Evolutionary conservation across 768 basidiomycete genomes (phyloP).

Genomic region (Lyophyllum shimeji): DNA sequence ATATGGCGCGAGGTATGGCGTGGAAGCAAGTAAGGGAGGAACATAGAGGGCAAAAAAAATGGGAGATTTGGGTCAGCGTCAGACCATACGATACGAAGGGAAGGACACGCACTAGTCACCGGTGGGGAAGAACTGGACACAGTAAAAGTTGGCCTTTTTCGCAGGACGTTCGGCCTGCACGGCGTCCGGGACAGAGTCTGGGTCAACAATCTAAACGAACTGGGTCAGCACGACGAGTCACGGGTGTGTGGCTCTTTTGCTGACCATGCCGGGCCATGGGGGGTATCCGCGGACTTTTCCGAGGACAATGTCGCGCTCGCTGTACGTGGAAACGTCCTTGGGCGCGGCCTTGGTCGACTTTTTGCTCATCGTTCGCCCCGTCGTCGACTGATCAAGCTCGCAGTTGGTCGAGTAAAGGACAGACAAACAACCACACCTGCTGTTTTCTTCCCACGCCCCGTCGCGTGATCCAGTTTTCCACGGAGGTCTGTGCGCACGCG

Average conservation of each 20-base stretch:
- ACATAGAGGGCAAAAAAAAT: background rate
- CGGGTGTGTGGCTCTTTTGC: no score
- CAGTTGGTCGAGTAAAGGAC: background rate
- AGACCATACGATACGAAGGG: background rate
- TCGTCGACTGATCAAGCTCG: background rate
- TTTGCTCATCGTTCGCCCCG: conserved; percentile 43
- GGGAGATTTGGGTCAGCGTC: background rate
- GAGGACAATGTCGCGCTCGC: conserved; percentile 81
- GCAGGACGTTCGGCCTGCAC: conserved; percentile 75
- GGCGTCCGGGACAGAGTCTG: conserved; percentile 53
- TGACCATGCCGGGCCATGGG: conserved; percentile 92
- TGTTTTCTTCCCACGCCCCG: background rate
- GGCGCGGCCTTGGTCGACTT: conserved; percentile 44
- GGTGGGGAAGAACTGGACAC: conserved; percentile 84
- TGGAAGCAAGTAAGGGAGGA: background rate
- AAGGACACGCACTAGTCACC: conserved; percentile 82
- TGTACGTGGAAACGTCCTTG: conserved; percentile 52
- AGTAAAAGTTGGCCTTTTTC: conserved; percentile 72
- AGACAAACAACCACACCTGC: background rate
- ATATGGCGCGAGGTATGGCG: background rate
- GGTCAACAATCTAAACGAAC: conserved; percentile 71
- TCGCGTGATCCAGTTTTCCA: background rate
- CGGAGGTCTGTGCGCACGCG: background rate
- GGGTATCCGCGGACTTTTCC: conserved; percentile 94
- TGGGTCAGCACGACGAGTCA: no score